A percentile compares a stretch with the other conserved stretches of the same genome.
Conservation (phyloP, 805 yeast species). For the Candida hispaniensis region DNA sequence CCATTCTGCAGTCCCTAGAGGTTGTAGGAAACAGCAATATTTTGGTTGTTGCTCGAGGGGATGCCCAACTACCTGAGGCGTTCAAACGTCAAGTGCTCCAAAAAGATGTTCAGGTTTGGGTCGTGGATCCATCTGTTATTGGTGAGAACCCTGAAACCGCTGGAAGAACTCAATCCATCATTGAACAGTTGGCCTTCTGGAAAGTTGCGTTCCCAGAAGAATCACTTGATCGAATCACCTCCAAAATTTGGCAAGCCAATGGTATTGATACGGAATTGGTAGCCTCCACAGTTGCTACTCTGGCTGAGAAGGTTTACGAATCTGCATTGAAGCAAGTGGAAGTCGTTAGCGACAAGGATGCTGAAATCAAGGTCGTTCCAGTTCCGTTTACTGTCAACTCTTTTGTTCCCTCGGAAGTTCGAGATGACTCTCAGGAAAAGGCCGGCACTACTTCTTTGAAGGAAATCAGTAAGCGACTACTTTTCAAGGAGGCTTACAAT, state of each 20-base stretch:
- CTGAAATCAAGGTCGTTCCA: slow-evolving; percentile 18
- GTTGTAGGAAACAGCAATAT: slow-evolving; percentile 48
- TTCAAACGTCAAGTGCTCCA: slow-evolving; percentile 44
- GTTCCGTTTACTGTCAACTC: slow-evolving; percentile 12
- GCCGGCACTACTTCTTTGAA: slow-evolving; percentile 36
- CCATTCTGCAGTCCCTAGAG: slow-evolving; percentile 47
- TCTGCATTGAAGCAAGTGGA: slow-evolving; percentile 25
- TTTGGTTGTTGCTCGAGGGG: slow-evolving; percentile 47
- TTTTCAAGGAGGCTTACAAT: slow-evolving; percentile 72
- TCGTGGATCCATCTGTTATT: slow-evolving; percentile 51
- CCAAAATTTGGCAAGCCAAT: slow-evolving; percentile 68
- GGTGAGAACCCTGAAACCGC: slow-evolving; percentile 61
- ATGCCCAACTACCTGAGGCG: slow-evolving; percentile 42
- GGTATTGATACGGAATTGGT: slow-evolving; percentile 76
- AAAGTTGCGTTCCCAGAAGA: slow-evolving; percentile 50
- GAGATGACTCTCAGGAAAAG: slow-evolving; percentile 23
- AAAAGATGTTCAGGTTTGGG: slow-evolving; percentile 42
- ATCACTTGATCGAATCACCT: slow-evolving; percentile 50
- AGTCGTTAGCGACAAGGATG: slow-evolving; percentile 28
- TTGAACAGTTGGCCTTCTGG: slow-evolving; percentile 77
- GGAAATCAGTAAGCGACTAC: slow-evolving; percentile 56
- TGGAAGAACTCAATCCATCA: slow-evolving; percentile 66
- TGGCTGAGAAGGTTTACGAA: slow-evolving; percentile 27
- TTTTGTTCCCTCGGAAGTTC: slow-evolving; percentile 15
- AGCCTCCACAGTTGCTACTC: slow-evolving; percentile 39